phyloP scores from a whole-genome alignment of 768 basidiomycete genomes.

The Dendrothele bispora region DNA sequence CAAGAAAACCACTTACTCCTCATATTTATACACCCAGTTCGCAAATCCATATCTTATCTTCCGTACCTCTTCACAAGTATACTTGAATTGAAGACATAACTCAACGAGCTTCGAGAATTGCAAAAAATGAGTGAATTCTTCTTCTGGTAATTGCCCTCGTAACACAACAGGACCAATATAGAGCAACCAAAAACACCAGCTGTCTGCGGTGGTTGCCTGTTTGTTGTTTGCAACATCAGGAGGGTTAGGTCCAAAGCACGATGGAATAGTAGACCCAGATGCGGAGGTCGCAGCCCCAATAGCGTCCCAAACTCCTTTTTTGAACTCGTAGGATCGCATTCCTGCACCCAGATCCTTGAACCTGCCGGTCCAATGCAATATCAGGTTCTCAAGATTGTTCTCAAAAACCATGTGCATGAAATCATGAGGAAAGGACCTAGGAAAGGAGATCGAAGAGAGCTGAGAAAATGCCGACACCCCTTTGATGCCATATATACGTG shows the following conservation, averaged over 20 bases:
- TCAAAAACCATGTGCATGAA: conserved; percentile 36
- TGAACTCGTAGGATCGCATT: conserved; percentile 17
- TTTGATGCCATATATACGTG: no score
- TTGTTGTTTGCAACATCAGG: conserved; percentile 23
- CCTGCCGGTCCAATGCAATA: conserved; percentile 31
- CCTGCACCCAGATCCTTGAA: conserved; percentile 30
- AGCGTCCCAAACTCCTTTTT: conserved; percentile 24
- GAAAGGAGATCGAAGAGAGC: no score
- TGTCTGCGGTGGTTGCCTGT: conserved; percentile 29
- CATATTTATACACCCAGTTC: conserved; percentile 27
- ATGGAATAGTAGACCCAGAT: conserved; percentile 25
- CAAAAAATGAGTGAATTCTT: conserved; percentile 31
- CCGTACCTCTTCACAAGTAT: conserved; percentile 13
- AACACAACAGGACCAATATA: conserved; percentile 29
- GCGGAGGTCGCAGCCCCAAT: conserved; percentile 32
- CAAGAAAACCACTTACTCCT: conserved; percentile 19
- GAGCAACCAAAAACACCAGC: conserved; percentile 27
- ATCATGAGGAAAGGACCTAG: conserved; percentile 31
- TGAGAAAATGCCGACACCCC: no score
- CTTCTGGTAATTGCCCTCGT: conserved; percentile 15
- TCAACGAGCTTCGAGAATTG: conserved; percentile 24
- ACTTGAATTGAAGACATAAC: conserved; percentile 27
- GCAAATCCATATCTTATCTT: conserved; percentile 18
- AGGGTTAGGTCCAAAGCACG: conserved; percentile 19
- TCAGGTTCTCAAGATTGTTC: conserved; percentile 27